Percentiles rank a stretch among this genome's conserved stretches.
Evolutionary conservation across 2,329 filamentous ascomycete genomes (phyloP).

Genomic region (Xylariaceae sp.): DNA sequence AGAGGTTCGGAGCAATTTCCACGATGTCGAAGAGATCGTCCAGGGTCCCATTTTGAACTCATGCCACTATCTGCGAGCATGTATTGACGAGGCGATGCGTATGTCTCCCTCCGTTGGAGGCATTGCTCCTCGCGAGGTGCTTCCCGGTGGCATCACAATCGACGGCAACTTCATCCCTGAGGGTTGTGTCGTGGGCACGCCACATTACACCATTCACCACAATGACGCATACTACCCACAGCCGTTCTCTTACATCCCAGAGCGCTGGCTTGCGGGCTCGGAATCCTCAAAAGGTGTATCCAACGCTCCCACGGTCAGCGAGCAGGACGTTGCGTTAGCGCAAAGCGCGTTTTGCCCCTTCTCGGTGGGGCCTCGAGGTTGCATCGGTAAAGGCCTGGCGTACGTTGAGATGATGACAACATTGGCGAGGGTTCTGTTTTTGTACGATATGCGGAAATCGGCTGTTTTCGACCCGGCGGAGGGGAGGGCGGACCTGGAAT

Average conservation of each 20-base stretch:
- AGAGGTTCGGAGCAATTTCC: conserved; percentile 51
- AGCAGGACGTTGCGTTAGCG: conserved; percentile 50
- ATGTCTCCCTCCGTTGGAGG: conserved; percentile 58
- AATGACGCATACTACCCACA: conserved; percentile 58
- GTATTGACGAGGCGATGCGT: conserved; percentile 63
- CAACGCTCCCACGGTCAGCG: conserved; percentile 27
- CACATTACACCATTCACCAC: conserved; percentile 67
- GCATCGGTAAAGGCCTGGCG: conserved; percentile 67
- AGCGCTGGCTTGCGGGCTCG: conserved; percentile 57
- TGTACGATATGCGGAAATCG: conserved; percentile 56
- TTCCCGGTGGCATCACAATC: conserved; percentile 49
- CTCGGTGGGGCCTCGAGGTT: conserved; percentile 64
- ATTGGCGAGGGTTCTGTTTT: conserved; percentile 55
- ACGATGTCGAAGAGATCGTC: conserved; percentile 49
- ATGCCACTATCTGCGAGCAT: conserved; percentile 58
- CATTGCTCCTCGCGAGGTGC: conserved; percentile 55
- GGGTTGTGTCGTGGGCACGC: conserved; percentile 59
- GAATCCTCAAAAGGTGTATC: conserved; percentile 32
- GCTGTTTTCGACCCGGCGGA: conserved; percentile 49
- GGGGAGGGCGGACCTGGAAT: conserved; percentile 41
- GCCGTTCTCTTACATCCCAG: conserved; percentile 56
- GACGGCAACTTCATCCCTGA: conserved; percentile 51
- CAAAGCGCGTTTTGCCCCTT: conserved; percentile 73
- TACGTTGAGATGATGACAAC: conserved; percentile 64
- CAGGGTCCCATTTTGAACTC: conserved; percentile 45